Conservation (phyloP, 371 early-diverging fungal species). For the Mortierella sp. region DNA sequence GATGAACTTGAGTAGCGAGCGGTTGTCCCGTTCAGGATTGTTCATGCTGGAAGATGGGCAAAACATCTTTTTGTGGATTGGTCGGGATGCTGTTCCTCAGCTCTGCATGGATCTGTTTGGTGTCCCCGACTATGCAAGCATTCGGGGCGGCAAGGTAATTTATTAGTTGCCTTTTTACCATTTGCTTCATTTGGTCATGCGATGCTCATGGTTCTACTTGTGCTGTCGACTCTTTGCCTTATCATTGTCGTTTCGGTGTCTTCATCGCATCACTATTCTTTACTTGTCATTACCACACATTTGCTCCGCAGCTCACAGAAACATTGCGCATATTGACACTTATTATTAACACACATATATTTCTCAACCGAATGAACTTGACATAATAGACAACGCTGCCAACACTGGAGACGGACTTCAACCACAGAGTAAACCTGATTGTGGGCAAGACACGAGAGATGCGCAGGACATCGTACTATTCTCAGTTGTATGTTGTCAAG, state of each 20-base stretch:
- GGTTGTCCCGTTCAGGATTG: slow-evolving; percentile 85
- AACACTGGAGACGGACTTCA: slow-evolving; percentile 68
- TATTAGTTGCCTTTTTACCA: not conserved
- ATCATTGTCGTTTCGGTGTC: not conserved
- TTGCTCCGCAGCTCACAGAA: not conserved
- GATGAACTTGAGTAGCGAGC: slow-evolving; percentile 88
- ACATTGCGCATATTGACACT: not conserved
- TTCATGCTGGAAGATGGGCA: slow-evolving; percentile 89
- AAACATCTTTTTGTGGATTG: slow-evolving; percentile 91
- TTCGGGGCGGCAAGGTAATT: slow-evolving; percentile 73
- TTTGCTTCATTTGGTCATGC: no score
- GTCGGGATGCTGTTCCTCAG: slow-evolving; percentile 85
- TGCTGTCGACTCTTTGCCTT: not conserved
- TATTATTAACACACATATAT: not conserved
- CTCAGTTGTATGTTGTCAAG: slow-evolving; percentile 83
- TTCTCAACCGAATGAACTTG: not conserved
- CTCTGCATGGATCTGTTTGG: slow-evolving; percentile 81
- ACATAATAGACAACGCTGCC: slow-evolving; percentile 63
- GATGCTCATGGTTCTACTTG: no score
- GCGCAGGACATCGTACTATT: slow-evolving; percentile 73
- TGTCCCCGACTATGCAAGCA: slow-evolving; percentile 69
- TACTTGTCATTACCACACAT: not conserved
- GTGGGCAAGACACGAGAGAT: slow-evolving; percentile 71
- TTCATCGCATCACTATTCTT: not conserved
- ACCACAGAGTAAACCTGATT: slow-evolving; percentile 69